phyloP scores from a whole-genome alignment of 306 rosid genomes.

The Vigna trinervia region DNA sequence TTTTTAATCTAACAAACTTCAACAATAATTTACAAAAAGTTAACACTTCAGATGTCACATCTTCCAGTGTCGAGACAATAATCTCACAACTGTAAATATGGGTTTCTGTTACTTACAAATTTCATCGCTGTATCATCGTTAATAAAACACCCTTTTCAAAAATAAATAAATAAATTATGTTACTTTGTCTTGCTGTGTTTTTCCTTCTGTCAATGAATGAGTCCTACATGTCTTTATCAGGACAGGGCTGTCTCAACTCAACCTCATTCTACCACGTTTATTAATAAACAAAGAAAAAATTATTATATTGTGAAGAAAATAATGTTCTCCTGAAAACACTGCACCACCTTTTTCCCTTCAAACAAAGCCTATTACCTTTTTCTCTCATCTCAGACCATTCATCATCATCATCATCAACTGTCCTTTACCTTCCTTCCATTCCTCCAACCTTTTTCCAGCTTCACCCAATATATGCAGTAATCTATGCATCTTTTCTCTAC shows the following conservation, averaged over 20 bases:
- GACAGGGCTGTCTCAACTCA: background rate
- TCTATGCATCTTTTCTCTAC: conserved; percentile 16
- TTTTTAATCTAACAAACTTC: background rate
- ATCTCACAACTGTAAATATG: background rate
- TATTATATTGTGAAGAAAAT: background rate
- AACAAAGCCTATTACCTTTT: conserved; percentile 59
- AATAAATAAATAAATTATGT: no score
- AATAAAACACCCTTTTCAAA: no score
- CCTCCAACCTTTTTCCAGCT: conserved; percentile 30
- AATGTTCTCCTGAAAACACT: conserved; percentile 45
- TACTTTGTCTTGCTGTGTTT: no score
- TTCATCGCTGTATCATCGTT: no score
- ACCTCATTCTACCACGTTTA: background rate
- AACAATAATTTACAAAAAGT: background rate
- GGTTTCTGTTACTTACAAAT: background rate
- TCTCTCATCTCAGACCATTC: conserved; percentile 22
- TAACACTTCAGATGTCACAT: background rate
- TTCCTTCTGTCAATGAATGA: no score
- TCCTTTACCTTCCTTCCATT: conserved; percentile 31
- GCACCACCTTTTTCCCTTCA: conserved; percentile 51
- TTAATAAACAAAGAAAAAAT: background rate
- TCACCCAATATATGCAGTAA: background rate
- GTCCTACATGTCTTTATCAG: background rate
- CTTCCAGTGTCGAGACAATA: no score
- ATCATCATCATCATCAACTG: conserved; percentile 3